Evolutionary conservation across 2,329 filamentous ascomycete species (phyloP).

Genomic region (Polytolypa hystricis): DNA sequence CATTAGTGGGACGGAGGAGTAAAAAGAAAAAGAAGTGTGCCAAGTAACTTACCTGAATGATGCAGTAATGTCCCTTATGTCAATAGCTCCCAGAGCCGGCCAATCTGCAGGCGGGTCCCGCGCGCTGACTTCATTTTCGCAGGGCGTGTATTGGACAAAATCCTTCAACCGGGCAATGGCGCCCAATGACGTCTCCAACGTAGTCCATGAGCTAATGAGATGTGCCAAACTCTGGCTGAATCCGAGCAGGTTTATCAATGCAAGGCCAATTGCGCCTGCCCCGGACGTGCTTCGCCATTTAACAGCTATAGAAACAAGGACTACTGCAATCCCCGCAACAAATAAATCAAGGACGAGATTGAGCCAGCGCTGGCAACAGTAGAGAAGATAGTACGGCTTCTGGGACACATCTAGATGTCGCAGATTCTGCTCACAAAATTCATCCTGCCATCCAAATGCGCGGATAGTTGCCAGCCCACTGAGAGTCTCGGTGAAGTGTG

Average conservation of each 20-base stretch:
- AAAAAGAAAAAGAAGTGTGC: no score
- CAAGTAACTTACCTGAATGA: neutral
- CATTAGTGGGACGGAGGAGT: no score
- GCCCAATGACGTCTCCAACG: constrained; percentile 47
- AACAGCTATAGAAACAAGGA: constrained; percentile 26
- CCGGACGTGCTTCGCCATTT: constrained; percentile 15
- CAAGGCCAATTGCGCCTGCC: constrained; percentile 15
- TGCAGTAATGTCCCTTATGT: neutral
- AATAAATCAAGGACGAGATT: constrained; percentile 29
- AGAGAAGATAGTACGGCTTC: constrained; percentile 24
- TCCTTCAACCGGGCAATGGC: constrained; percentile 45
- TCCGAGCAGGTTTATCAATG: neutral
- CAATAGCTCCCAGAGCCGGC: constrained; percentile 9
- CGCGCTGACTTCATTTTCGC: constrained; percentile 12
- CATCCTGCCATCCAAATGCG: constrained; percentile 18
- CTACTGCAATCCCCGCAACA: constrained; percentile 26
- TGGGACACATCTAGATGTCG: constrained; percentile 24
- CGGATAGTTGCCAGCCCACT: constrained; percentile 16
- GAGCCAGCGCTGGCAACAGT: constrained; percentile 26
- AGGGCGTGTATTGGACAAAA: constrained; percentile 29
- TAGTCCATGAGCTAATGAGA: constrained; percentile 45
- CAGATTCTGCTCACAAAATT: constrained; percentile 14
- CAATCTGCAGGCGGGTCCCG: constrained; percentile 11
- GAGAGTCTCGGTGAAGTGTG: constrained; percentile 20
- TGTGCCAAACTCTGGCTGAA: constrained; percentile 12